Percentiles rank a stretch among this genome's conserved stretches.
phyloP scores from a whole-genome alignment of 306 rosid species.

The Vicia villosa region DNA sequence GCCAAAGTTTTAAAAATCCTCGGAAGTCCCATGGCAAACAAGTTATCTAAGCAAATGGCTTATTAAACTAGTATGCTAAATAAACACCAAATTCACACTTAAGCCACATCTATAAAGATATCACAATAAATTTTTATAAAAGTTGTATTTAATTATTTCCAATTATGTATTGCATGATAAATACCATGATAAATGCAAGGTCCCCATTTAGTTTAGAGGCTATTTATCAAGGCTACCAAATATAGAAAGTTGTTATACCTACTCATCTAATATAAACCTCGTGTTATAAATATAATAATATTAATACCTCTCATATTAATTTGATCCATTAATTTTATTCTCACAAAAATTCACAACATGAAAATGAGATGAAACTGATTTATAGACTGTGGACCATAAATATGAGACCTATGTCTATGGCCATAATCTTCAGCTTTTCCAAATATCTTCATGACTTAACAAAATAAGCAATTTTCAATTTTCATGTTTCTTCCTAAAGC shows the following conservation, averaged over 20 bases:
- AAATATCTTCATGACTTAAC: slow-evolving; percentile 1
- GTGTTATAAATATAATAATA: no score
- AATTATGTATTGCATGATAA: not conserved
- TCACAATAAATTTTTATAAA: no score
- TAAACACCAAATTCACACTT: no score
- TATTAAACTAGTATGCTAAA: no score
- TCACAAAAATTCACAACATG: not conserved
- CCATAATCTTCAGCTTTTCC: slow-evolving; percentile 4
- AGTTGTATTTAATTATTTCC: no score
- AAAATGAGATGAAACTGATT: not conserved
- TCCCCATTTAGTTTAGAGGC: not conserved
- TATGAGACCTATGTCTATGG: not conserved
- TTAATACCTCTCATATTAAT: not conserved
- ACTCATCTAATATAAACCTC: not conserved
- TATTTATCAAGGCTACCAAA: not conserved
- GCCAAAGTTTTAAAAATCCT: no score
- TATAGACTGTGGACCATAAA: not conserved
- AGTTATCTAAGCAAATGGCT: no score
- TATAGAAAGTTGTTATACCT: slow-evolving; percentile 10
- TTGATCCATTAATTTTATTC: slow-evolving; percentile 2
- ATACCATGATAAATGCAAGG: slow-evolving; percentile 25
- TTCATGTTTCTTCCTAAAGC: not conserved
- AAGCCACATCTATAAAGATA: no score
- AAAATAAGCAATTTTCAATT: not conserved
- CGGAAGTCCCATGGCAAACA: no score